phyloP scores from a whole-genome alignment of 352 stramenopile species.

The Thraustochytrium striatum region DNA sequence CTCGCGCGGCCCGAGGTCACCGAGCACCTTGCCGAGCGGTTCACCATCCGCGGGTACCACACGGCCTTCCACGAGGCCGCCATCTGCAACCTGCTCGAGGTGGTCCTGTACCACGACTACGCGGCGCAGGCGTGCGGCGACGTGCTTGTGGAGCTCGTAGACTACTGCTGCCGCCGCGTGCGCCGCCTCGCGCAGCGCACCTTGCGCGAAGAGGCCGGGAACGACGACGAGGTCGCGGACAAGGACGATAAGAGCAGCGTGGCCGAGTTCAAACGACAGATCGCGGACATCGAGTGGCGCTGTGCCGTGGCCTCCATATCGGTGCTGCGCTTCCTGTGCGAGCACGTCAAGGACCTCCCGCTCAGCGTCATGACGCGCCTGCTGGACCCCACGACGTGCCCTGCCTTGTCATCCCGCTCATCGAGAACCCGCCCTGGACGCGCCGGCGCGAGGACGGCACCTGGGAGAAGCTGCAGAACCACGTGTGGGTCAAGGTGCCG shows the following conservation, averaged over 20 bases:
- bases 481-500: conserved; percentile 81
- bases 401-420: conserved; percentile 78
- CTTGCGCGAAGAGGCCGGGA: conserved; percentile 58
- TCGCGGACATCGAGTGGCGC: conserved; percentile 76
- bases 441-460: conserved; percentile 54
- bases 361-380: conserved; percentile 79
- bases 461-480: conserved; percentile 84
- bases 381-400: conserved; percentile 90
- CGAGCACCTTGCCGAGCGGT: conserved; percentile 53
- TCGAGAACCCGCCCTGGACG: conserved; percentile 94
- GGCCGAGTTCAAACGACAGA: conserved; percentile 58
- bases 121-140: conserved; percentile 77
- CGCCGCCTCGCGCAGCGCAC: conserved; percentile 45
- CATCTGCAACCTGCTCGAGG: conserved; percentile 77
- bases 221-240: not conserved
- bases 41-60: conserved; percentile 80
- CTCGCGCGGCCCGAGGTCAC: conserved; percentile 21
- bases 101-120: conserved; percentile 80
- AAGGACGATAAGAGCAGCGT: not conserved
- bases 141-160: conserved; percentile 81
- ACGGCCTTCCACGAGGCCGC: conserved; percentile 68
- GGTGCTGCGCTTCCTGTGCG: conserved; percentile 76
- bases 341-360: conserved; percentile 76
- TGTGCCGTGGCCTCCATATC: conserved; percentile 76
- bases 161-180: conserved; percentile 86